Percentiles rank a stretch among this genome's conserved stretches.
Evolutionary conservation across 306 rosid genomes (phyloP).

Genomic region (Rubus idaeus): DNA sequence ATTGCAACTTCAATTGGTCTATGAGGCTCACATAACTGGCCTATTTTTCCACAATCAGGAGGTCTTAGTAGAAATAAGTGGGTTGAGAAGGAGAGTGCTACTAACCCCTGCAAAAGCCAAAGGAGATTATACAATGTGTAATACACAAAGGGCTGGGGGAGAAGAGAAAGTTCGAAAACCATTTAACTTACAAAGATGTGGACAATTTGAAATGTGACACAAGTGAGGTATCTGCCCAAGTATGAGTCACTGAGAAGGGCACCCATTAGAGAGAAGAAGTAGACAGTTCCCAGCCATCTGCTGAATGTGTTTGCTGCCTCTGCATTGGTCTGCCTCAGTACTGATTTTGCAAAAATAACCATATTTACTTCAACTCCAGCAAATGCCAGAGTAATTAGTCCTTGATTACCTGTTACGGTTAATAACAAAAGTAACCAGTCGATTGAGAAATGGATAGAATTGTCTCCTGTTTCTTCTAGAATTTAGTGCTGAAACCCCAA

Average conservation of each 20-base stretch:
- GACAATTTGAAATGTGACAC: conserved; percentile 47
- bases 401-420: conserved; percentile 50
- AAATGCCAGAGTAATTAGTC: conserved; percentile 53
- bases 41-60: conserved; percentile 54
- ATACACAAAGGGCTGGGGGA: neutral
- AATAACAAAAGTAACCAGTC: neutral
- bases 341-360: conserved; percentile 61
- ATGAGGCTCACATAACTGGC: conserved; percentile 48
- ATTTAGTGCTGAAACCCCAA: neutral
- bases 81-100: conserved; percentile 46
- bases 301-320: conserved; percentile 63
- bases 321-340: conserved; percentile 56
- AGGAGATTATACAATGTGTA: neutral
- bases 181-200: conserved; percentile 43
- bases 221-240: conserved; percentile 61
- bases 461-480: neutral
- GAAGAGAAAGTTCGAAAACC: neutral
- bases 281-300: conserved; percentile 66
- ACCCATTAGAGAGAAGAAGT: conserved; percentile 56
- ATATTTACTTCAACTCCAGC: conserved; percentile 64
- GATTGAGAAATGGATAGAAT: neutral
- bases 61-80: conserved; percentile 47
- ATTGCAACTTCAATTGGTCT: conserved; percentile 32
- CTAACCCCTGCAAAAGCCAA: conserved; percentile 45
- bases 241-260: conserved; percentile 69